Base-by-base conservation (phyloP, 2,329 filamentous ascomycete genomes). In the Stachybotrys elegans region DNA sequence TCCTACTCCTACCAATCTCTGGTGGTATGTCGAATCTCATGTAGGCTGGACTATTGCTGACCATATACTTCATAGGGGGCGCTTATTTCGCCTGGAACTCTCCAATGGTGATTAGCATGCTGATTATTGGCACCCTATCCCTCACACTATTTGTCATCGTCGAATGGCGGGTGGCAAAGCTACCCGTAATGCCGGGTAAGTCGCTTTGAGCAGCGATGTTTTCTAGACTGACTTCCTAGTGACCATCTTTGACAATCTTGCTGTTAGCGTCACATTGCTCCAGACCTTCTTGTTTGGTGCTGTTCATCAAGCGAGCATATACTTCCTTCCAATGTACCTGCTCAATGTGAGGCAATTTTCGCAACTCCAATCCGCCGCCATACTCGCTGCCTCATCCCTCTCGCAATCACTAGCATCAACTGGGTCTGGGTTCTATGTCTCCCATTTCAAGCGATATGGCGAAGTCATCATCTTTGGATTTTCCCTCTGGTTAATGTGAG, bases 151-250 rank as follows among this genome's bases (percentile, higher is more conserved):
- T 39, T 17, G 6, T 23, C 23, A 6, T 39, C 20, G 16, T 39
- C 17, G 36, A 39, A n/a, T 22, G 19, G 36, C 11, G 17, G 19
- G 54, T 86, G 21, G 85, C 88, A 22, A 77, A 73, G 27, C 88
- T 86, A 49, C 88, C 88, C 0, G 73, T 93, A 44, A 88, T 93
- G 63, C 88, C 88, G 11, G 34, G 52, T 53, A 36, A 40, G 46
- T 44, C 20, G 20, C 19, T 38, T n/a, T 38, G 9, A 6, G 14
- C 14, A 5, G 8, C 6, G 12, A 19, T 38, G 23, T 23, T 22
- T 22, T 22, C 13, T 22, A 39, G 14, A 22, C 22, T 39, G 35
- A 38, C 7, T 27, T 4, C 20, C 8, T 22, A 68, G 69, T 79
- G 5, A 59, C 65, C 7, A 71, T 84, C 29, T 84, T 82, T 59